These are phyloP conservation scores for Claviceps fusiformis DNA, from an alignment of 2,329 filamentous ascomycete genomes.

Conservation along the genomic window DNA sequence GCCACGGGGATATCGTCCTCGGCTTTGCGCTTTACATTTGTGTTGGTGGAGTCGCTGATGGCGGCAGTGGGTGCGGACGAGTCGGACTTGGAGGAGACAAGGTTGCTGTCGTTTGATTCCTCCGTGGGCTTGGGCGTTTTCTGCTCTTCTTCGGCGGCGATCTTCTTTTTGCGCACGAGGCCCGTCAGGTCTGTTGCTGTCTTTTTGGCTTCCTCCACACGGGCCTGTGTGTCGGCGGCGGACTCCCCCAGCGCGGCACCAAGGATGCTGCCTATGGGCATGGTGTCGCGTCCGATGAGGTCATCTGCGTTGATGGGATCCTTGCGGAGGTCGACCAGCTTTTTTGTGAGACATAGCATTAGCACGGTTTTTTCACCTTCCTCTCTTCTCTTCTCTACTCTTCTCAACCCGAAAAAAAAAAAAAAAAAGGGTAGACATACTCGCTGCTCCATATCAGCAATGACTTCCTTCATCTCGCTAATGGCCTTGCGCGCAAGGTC, in stretches of 20 bases:
- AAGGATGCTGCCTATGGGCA: constrained; percentile 44
- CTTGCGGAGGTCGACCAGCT: constrained; percentile 55
- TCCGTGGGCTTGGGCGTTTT: constrained; percentile 3
- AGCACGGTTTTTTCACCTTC: neutral
- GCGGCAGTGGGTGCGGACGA: constrained; percentile 1
- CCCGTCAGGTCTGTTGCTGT: constrained; percentile 59
- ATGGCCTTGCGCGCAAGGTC: constrained; percentile 50
- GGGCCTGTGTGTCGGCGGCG: constrained; percentile 44
- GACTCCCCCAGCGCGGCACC: constrained; percentile 51
- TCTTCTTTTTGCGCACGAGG: constrained; percentile 61
- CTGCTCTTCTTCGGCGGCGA: constrained; percentile 19
- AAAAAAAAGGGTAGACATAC: constrained; percentile 26
- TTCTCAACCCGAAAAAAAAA: neutral
- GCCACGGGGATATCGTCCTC: constrained; percentile 15
- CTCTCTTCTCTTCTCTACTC: neutral
- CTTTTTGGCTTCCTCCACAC: constrained; percentile 59
- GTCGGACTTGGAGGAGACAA: no score
- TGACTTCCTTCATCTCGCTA: constrained; percentile 61
- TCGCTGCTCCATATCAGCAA: constrained; percentile 65
- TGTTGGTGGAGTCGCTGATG: neutral
- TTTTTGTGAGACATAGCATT: neutral
- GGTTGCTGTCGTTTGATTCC: no score
- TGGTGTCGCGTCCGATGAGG: constrained; percentile 21
- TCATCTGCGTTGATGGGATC: constrained; percentile 35
- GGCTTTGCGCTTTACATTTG: constrained; percentile 28